Evolutionary conservation across 345 rosid species (phyloP).

Genomic region (Adansonia digitata): DNA sequence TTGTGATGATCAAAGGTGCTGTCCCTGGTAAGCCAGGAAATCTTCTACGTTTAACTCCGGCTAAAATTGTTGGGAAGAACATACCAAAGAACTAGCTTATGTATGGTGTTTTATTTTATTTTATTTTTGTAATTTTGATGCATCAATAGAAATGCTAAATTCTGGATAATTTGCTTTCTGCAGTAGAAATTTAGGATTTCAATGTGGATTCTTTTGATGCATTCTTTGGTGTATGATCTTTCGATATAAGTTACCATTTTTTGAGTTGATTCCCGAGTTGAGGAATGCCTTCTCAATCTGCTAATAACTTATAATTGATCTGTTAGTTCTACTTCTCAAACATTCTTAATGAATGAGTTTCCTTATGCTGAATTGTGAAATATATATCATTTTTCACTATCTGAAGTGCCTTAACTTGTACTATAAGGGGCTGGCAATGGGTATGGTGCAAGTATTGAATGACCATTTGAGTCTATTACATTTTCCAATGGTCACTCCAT

Average conservation of each 20-base stretch:
- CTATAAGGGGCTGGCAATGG: not conserved
- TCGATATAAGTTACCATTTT: not conserved
- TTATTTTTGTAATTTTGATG: not conserved
- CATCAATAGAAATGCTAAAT: not conserved
- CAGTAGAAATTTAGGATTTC: constrained; percentile 3
- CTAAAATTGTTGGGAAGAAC: constrained; percentile 86
- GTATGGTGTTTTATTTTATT: not conserved
- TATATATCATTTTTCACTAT: not conserved
- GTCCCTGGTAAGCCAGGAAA: constrained; percentile 94
- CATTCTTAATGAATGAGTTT: not conserved
- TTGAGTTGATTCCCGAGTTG: not conserved
- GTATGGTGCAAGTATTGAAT: not conserved
- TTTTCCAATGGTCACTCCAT: no score
- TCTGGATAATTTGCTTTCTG: not conserved
- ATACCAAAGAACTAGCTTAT: constrained; percentile 69
- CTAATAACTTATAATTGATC: not conserved
- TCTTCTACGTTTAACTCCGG: constrained; percentile 76
- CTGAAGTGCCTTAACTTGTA: not conserved
- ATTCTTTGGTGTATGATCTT: not conserved
- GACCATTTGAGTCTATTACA: no score
- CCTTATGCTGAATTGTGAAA: no score
- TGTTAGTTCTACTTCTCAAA: not conserved
- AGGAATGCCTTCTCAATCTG: not conserved
- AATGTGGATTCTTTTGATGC: not conserved
- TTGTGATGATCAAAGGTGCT: constrained; percentile 88